Percentiles rank a stretch among this genome's conserved stretches.
Conservation (phyloP, 75 land plant species). For the Pinus taeda region DNA sequence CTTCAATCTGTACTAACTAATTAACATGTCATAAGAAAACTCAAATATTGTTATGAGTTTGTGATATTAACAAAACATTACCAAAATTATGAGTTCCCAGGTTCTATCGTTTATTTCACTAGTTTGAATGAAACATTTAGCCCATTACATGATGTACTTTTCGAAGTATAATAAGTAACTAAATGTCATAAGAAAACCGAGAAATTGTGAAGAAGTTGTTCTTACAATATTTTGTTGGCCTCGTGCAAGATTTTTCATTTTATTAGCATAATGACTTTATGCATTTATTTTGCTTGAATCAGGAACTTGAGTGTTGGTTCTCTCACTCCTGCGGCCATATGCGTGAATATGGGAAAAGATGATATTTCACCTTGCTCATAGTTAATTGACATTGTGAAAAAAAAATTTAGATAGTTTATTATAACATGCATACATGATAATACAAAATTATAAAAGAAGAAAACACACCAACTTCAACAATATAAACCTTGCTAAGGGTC, state of each 20-base stretch:
- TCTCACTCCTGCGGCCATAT: neutral
- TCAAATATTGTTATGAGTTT: no score
- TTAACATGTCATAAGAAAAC: no score
- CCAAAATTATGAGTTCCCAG: no score
- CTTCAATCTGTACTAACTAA: no score
- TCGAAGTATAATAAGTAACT: no score
- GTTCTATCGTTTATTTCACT: no score
- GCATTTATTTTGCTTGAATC: neutral
- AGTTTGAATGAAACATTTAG: no score
- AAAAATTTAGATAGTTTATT: neutral
- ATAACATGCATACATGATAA: neutral
- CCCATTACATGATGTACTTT: no score
- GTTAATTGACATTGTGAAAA: neutral
- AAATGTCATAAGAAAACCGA: no score
- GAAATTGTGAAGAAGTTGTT: no score
- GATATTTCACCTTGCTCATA: neutral
- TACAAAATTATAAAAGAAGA: neutral
- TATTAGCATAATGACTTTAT: conserved; percentile 39
- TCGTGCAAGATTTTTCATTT: conserved; percentile 75
- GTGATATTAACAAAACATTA: no score
- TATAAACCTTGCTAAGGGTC: neutral
- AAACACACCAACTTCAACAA: neutral
- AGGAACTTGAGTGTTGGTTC: neutral
- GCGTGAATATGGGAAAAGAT: neutral
- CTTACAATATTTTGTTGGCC: no score